Conservation (phyloP, 2,329 filamentous ascomycete species). For the Sphaerulina musiva region DNA sequence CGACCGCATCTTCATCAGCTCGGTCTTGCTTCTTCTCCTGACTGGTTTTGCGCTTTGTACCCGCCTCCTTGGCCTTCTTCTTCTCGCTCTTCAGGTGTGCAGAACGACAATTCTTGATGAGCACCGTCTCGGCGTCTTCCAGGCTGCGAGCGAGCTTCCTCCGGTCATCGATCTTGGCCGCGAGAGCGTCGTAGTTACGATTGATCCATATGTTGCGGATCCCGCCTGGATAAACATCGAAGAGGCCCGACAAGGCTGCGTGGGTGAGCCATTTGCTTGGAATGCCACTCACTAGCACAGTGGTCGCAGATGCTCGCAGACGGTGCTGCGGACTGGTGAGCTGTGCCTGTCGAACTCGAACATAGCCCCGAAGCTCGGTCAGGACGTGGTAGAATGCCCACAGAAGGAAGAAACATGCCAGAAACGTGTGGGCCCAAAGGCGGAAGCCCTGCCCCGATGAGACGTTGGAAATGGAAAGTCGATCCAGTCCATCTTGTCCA, state of each 20-base stretch:
- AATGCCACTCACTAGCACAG: conserved; percentile 85
- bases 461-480: conserved; percentile 84
- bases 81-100: conserved; percentile 58
- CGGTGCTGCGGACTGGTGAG: conserved; percentile 92
- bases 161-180: conserved; percentile 74
- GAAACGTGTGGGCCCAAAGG: conserved; percentile 76
- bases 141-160: conserved; percentile 64
- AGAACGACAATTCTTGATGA: conserved; percentile 74
- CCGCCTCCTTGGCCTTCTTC: conserved; percentile 46
- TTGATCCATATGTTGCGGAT: conserved; percentile 97
- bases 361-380: conserved; percentile 75
- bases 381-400: conserved; percentile 89
- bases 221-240: conserved; percentile 92
- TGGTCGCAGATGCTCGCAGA: conserved; percentile 86
- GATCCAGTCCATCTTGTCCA: conserved; percentile 62
- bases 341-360: conserved; percentile 89
- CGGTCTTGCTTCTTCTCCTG: conserved; percentile 39
- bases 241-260: conserved; percentile 73
- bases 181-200: conserved; percentile 72
- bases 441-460: conserved; percentile 54
- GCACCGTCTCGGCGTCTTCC: conserved; percentile 74
- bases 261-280: conserved; percentile 84
- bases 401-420: conserved; percentile 69
- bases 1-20: conserved; percentile 26
- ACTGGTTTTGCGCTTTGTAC: conserved; percentile 50